Evolutionary conservation across 352 stramenopile genomes (phyloP), one percentile per base, ranked within the genome.

Genomic region (Pythium pyrilobum): DNA sequence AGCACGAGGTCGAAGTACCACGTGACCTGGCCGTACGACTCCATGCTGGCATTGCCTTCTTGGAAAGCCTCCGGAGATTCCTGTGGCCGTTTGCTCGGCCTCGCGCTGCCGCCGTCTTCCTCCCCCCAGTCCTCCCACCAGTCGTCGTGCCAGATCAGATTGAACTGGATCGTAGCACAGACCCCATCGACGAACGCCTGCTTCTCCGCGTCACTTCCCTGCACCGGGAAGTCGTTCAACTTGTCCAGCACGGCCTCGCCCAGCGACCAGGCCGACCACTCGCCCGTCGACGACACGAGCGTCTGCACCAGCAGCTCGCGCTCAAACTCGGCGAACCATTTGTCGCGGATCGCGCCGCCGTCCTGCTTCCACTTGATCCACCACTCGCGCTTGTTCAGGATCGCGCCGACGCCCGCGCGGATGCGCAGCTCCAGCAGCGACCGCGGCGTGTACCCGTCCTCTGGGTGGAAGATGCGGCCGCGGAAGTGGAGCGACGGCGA

Each of bases 341-440:
- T 75, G 38, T 52, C 29, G 10, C 54, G 46, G 21, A 79, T 62
- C 8, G 52, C 48, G 16, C 39, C 46, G 31, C 73, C 70, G 20
- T 66, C 36, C n/a, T 69, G 59, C 10, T 56, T 46, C 46, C 43
- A 62, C 62, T 84, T 81, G 45, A 41, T 18, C 66, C 66, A 81
- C 70, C 68, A 81, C 13, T 40, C 36, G 25, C 28, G 65, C 50
- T 81, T 84, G 62, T 67, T 64, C 31, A 79, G 48, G 37, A 84
- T 65, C 28, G 64, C 54, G 39, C 59, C 58, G 34, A 77, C 63
- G 6, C 46, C 67, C 37, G 55, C 50, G 39, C 61, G 67, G 27
- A 77, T 40, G 40, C 65, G 52, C 12, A 77, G 33, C 43, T 77
- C 65, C 10, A 75, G 24, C 47, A 77, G 49, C 51, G 67, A 34